These are phyloP conservation scores for Aspergillus hancockii DNA, from an alignment of 495 filamentous ascomycete species.

Conservation along the genomic window DNA sequence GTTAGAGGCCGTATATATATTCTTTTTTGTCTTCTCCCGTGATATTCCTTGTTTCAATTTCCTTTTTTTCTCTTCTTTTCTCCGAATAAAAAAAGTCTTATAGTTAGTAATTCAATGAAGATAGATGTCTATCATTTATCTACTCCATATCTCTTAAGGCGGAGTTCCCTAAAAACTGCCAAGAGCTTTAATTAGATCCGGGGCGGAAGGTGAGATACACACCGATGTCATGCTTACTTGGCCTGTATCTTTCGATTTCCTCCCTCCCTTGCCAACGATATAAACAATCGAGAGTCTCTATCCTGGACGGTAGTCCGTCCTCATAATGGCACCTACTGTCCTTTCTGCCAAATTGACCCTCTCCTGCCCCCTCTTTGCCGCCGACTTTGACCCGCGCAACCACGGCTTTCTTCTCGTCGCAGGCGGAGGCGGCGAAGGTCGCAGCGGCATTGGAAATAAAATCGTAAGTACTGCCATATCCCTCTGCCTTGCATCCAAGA, in stretches of 20 bases:
- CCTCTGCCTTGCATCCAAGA: neutral
- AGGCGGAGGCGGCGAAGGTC: constrained; percentile 84
- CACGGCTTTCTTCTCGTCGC: constrained; percentile 76
- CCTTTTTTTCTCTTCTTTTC: no score
- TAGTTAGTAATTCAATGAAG: no score
- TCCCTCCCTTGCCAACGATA: neutral
- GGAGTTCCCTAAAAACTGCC: neutral
- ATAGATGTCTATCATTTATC: neutral
- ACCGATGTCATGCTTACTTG: constrained; percentile 1
- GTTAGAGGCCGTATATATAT: no score
- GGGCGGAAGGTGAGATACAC: constrained; percentile 23
- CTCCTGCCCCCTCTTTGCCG: constrained; percentile 84
- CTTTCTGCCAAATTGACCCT: constrained; percentile 68
- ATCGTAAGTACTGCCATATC: constrained; percentile 57
- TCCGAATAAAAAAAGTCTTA: no score
- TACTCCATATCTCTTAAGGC: neutral
- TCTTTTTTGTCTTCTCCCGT: no score
- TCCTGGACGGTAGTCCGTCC: constrained; percentile 13
- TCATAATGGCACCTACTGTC: constrained; percentile 52
- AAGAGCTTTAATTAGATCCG: constrained; percentile 22
- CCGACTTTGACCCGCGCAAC: constrained; percentile 84
- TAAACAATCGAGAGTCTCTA: no score
- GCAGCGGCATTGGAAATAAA: constrained; percentile 87
- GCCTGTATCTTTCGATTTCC: neutral
- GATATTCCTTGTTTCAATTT: no score